Evolutionary conservation across 1,284 basidiomycete genomes (phyloP).

Genomic region (Cryptococcus neoformans): DNA sequence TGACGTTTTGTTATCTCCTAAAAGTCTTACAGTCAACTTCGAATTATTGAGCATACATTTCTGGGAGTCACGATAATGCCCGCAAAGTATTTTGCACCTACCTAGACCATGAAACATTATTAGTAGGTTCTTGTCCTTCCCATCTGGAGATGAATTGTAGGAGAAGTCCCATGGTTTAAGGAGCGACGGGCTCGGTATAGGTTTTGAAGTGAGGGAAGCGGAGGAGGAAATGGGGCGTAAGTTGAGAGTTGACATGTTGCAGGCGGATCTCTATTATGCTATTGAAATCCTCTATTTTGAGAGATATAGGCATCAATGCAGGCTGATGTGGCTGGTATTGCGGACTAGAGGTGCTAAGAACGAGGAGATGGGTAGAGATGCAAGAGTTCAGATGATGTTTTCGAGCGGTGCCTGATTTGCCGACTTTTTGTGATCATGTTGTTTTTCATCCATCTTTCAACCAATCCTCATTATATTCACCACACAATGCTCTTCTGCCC

Average conservation of each 20-base stretch:
- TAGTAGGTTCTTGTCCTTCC: constrained; percentile 80
- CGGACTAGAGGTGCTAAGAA: background rate
- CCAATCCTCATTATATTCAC: background rate
- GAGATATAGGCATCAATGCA: background rate
- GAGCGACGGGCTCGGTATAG: constrained; percentile 17
- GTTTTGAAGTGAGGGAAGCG: constrained; percentile 8
- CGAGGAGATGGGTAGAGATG: background rate
- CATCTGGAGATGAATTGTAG: constrained; percentile 54
- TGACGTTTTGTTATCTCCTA: constrained; percentile 76
- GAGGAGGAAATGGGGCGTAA: constrained; percentile 26
- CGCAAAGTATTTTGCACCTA: constrained; percentile 42
- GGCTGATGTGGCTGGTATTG: background rate
- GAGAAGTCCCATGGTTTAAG: constrained; percentile 40
- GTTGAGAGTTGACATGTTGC: constrained; percentile 26
- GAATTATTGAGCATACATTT: background rate
- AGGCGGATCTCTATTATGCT: too few species aligned
- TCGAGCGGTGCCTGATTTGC: background rate
- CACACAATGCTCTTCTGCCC: constrained; percentile 84
- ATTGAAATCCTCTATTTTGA: too few species aligned
- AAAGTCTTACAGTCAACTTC: constrained; percentile 1
- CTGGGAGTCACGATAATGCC: background rate
- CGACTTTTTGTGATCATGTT: too few species aligned
- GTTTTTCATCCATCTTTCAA: background rate
- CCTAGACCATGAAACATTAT: constrained; percentile 85
- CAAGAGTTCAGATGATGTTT: background rate